Evolutionary conservation across 139 green algal genomes (phyloP).

Genomic region (Coelastrella sp.): DNA sequence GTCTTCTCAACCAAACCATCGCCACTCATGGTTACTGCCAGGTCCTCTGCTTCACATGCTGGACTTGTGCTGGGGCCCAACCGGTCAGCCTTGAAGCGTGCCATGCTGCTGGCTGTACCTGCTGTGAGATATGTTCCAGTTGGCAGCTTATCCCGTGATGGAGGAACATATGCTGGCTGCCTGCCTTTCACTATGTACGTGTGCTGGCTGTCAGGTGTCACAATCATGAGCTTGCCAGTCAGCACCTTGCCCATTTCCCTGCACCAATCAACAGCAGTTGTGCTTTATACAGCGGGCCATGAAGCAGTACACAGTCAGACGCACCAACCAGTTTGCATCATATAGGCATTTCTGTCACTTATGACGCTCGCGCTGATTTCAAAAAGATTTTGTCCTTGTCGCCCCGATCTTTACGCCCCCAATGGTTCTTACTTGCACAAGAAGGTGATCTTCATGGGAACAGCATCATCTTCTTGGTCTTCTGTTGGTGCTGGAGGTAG

Average conservation of each 20-base stretch:
- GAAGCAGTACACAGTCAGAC: too few species aligned
- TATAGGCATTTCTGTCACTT: too few species aligned
- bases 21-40: not conserved
- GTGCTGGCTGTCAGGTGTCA: conserved; percentile 56
- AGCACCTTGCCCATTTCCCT: conserved; percentile 53
- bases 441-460: conserved; percentile 37
- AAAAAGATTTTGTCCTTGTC: not conserved
- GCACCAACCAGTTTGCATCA: too few species aligned
- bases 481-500: not conserved
- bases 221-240: conserved; percentile 50
- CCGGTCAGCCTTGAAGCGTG: not conserved
- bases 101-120: conserved; percentile 26
- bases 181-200: conserved; percentile 53
- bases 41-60: not conserved
- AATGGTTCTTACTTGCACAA: conserved; percentile 28
- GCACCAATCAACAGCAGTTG: not conserved
- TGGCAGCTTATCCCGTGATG: not conserved
- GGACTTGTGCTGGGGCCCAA: not conserved
- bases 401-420: not conserved
- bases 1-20: too few species aligned
- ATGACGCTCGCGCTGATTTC: too few species aligned
- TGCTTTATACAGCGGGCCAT: not conserved
- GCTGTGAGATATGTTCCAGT: not conserved
- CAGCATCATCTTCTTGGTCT: not conserved
- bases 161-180: conserved; percentile 55